Base-by-base conservation (phyloP, 2,329 filamentous ascomycete species). In the Ceratocystis papillata region DNA sequence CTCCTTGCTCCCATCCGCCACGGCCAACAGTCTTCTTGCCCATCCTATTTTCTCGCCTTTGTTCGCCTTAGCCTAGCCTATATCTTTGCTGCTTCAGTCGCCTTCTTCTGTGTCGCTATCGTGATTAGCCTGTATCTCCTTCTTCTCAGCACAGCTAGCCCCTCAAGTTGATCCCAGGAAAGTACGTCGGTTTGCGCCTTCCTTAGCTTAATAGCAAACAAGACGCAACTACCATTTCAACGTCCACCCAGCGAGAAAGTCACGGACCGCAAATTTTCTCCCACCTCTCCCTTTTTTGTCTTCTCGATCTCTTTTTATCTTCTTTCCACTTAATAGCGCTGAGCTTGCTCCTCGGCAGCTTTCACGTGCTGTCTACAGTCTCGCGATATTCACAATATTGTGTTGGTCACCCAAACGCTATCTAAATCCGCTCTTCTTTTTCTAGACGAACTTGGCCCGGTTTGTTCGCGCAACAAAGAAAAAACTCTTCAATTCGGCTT, bases 171-270 rank as follows among this genome's bases (percentile, higher is more conserved):
- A 62, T 41, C n/a, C 3, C 5, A 25, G 53, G 53, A 59, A 59
- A 33, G 53, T 59, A 33, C 53, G 53, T 17, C 5, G 28, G 53
- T 59, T 59, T 30, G 53, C 53, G 33, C 15, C 53, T 59, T 59
- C 53, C 53, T 37, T 33, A 30, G 17, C 10, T 33, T 33, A 17
- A 33, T 3, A 10, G 33, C 25, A 59, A 33, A 59, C 53, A 25
- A 37, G 28, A 59, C 28, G 53, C 28, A 30, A 17, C 53, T 59
- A 7, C 53, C 28, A 6, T 59, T 33, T 59, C 3, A 37, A 17
- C 28, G 6, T 30, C 12, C 53, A 33, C 5, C 53, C 25, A 30
- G 30, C 12, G 4, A 37, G 5, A 50, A 57, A 59, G 22, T 3
- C 20, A 12, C 28, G 53, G 25, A 20, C 53, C 17, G 28, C 25